Base-by-base conservation (phyloP, 306 rosid genomes). In the Vigna trinervia region DNA sequence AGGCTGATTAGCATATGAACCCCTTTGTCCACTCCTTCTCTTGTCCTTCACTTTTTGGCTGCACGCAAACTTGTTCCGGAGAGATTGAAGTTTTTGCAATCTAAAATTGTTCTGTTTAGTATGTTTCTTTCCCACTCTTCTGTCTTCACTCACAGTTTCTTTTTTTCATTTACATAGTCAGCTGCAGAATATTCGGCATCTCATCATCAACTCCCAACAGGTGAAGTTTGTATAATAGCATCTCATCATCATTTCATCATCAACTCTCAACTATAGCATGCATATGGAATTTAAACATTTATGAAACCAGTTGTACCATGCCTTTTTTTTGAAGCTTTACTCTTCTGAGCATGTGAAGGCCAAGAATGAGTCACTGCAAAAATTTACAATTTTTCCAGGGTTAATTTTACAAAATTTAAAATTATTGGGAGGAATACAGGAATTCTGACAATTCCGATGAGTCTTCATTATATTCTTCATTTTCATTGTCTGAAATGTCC, bases 301-400 rank as follows among this genome's bases (percentile, higher is more conserved):
- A 10, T 53, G 50, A 51, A 73, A 56, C 67, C 48, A 41, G n/a
- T 10, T 22, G 50, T 90, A 95, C 97, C 96, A 75, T 91, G 91
- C 78, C 88, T 78, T 23, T 19, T 82, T 87, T 87, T 89, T 58
- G 92, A 86, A 57, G 77, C 69, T 88, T 84, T 88, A 80, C 92
- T 88, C 87, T 78, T 88, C 43, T 87, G 92, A 84, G 84, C 88
- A 68, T 79, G 88, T 3, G 34, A 71, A 79, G 97, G 97, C 97
- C 98, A 94, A 74, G 97, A 94, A 39, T 78, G 88, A 74, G 93
- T 88, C 69, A 73, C 23, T 22, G 23, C 23, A 22, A 22, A 22
- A 22, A 22, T 22, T 22, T 22, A 22, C 23, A 22, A 22, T 22
- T 22, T 22, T 22, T 22, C 1, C 23, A 1, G 1, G 23, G 23